Conservation (phyloP, 2,329 filamentous ascomycete genomes). For the Aspergillus pseudonomiae region DNA sequence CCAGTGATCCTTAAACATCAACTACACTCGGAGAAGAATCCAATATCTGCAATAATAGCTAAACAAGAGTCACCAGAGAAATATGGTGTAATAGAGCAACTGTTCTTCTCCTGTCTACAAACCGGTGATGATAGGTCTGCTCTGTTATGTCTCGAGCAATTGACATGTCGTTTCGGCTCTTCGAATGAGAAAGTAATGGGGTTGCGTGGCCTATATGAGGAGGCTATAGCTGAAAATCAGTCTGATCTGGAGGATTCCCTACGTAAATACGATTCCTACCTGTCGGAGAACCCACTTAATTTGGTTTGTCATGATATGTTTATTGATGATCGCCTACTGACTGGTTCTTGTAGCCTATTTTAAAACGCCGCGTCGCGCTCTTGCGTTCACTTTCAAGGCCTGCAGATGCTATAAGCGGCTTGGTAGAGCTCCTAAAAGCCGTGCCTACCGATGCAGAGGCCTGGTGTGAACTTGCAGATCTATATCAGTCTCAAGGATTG, state of each 20-base stretch:
- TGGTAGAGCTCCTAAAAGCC: slow-evolving; percentile 76
- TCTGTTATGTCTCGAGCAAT: slow-evolving; percentile 70
- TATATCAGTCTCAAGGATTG: slow-evolving; percentile 79
- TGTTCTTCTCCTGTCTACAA: slow-evolving; percentile 80
- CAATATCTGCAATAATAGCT: slow-evolving; percentile 55
- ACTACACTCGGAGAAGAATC: slow-evolving; percentile 48
- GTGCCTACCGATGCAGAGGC: slow-evolving; percentile 89
- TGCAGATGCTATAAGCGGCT: slow-evolving; percentile 71
- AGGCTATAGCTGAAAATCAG: slow-evolving; percentile 73
- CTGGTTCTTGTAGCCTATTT: slow-evolving; percentile 64
- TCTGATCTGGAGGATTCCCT: slow-evolving; percentile 70
- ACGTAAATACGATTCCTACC: slow-evolving; percentile 73
- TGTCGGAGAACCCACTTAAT: slow-evolving; percentile 75
- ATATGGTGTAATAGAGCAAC: slow-evolving; percentile 85
- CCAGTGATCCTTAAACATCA: slow-evolving; percentile 45
- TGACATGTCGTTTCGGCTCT: slow-evolving; percentile 78
- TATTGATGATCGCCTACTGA: slow-evolving; percentile 33
- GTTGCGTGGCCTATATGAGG: slow-evolving; percentile 78
- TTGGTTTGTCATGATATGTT: slow-evolving; percentile 60
- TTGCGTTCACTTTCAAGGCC: slow-evolving; percentile 72
- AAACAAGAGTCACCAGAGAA: slow-evolving; percentile 72
- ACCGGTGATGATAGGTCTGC: slow-evolving; percentile 82
- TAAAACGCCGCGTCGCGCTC: slow-evolving; percentile 81
- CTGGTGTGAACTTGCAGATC: slow-evolving; percentile 87
- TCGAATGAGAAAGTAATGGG: slow-evolving; percentile 86